Percentiles rank a stretch among this genome's conserved stretches.
These are phyloP conservation scores for Rhodofomes roseus DNA, from an alignment of 1,284 basidiomycete species.

Conservation along the genomic window DNA sequence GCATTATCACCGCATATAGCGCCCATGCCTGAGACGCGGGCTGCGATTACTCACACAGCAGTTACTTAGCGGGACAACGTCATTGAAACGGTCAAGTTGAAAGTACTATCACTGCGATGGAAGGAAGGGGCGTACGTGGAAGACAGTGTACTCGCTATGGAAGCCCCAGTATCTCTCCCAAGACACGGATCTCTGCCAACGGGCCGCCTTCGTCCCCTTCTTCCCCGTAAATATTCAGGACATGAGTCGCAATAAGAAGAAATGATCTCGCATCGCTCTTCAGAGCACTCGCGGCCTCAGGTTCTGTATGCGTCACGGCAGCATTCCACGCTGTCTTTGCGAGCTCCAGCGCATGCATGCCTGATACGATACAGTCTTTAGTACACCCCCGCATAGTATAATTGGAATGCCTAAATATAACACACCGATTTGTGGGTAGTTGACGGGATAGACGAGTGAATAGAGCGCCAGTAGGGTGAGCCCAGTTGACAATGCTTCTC, in stretches of 20 bases:
- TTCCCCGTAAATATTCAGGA: constrained; percentile 45
- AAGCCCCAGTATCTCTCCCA: constrained; percentile 29
- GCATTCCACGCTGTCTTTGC: constrained; percentile 74
- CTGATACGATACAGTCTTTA: constrained; percentile 31
- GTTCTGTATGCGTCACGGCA: constrained; percentile 20
- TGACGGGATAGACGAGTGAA: constrained; percentile 59
- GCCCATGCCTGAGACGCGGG: neutral
- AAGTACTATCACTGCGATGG: too few relatives aligned
- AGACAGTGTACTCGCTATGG: neutral
- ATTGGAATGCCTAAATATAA: constrained; percentile 4
- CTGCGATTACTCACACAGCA: too few relatives aligned
- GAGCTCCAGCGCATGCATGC: constrained; percentile 70
- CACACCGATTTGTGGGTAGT: constrained; percentile 76
- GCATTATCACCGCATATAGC: neutral
- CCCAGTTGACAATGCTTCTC: constrained; percentile 50
- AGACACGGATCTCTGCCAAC: constrained; percentile 43
- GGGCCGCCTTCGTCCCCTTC: constrained; percentile 65
- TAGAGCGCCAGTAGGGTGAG: constrained; percentile 60
- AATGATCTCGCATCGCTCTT: constrained; percentile 28
- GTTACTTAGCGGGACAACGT: too few relatives aligned
- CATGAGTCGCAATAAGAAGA: constrained; percentile 37
- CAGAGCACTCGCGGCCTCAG: constrained; percentile 6
- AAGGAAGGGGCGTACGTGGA: too few relatives aligned
- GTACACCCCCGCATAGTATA: neutral
- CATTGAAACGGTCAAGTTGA: too few relatives aligned